Percentiles rank a stretch among this genome's conserved stretches.
phyloP scores from a whole-genome alignment of 345 rosid genomes.

The Brassica nigra region DNA sequence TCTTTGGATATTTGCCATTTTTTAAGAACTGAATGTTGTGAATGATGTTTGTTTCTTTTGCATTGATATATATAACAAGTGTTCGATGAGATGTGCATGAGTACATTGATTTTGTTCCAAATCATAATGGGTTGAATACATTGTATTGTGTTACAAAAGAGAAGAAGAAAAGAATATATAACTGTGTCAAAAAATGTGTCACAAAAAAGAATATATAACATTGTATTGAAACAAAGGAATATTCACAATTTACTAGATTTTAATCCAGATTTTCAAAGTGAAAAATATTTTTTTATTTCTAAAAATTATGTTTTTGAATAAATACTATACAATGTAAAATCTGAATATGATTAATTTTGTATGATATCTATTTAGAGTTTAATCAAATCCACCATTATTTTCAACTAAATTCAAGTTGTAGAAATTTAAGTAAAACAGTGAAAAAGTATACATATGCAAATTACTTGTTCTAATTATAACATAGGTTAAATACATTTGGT shows the following conservation, averaged over 20 bases:
- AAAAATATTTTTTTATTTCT: neutral
- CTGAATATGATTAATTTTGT: neutral
- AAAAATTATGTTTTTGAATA: neutral
- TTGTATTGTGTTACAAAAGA: neutral
- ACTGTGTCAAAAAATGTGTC: too few relatives aligned
- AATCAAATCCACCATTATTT: neutral
- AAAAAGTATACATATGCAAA: neutral
- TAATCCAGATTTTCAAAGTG: neutral
- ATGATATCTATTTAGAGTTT: neutral
- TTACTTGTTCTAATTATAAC: conserved; percentile 14
- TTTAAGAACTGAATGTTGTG: neutral
- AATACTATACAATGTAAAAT: neutral
- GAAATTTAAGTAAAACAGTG: neutral
- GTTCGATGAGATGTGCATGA: neutral
- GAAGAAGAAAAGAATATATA: neutral
- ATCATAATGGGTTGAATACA: neutral
- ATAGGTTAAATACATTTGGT: neutral
- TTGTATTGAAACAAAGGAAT: neutral
- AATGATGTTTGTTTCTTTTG: neutral
- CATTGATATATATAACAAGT: conserved; percentile 8
- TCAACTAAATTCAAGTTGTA: neutral
- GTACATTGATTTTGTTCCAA: neutral
- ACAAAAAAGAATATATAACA: neutral
- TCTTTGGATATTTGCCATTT: conserved; percentile 23
- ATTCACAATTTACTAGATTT: neutral